Base-by-base conservation (phyloP, 2,329 filamentous ascomycete species). In the Xylariaceae sp. region DNA sequence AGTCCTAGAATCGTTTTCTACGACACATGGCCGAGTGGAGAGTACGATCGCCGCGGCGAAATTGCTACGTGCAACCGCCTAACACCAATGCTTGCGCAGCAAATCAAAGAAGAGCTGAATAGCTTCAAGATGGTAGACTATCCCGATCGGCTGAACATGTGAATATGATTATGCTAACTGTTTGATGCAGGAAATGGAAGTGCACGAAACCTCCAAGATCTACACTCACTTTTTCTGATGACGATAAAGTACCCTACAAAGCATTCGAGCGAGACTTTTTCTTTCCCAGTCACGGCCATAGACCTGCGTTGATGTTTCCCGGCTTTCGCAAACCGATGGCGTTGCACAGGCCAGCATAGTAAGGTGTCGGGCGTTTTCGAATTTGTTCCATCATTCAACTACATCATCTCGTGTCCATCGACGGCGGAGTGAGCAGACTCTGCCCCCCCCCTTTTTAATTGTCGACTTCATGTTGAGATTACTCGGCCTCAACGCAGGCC, bases 201-300 rank as follows among this genome's bases (percentile, higher is more conserved):
- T 99, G 70, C 94, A 99, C 75, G 94, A 97, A 77, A 90, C 88
- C 74, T 97, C 94, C 67, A 99, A 97, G 80, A 92, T 97, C 72
- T 97, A 99, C 81, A 99, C 94, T 69, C 94, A 99, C 83, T 99
- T 99, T 84, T 97, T 99, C 82, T 99, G 85, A 93, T 76, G 77
- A 81, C 61, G 68, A 67, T 69, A 69, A 68, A 59, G 66, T 63
- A 64, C 64, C 61, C 64, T 61, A 69, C 66, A 63, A 68, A 65
- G 68, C 67, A 68, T 68, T 64, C 63, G 62, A 64, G 62, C 63
- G 65, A 68, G 64, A 63, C 57, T 51, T 57, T 57, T 56, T 44
- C 62, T 64, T 68, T 67, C 50, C 51, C 18, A 57, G 57, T 58
- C 62, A 68, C 65, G 66, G 66, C 65, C 63, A 68, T 69, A 69